phyloP scores from a whole-genome alignment of 75 land plant genomes.

The Azolla pinnata region DNA sequence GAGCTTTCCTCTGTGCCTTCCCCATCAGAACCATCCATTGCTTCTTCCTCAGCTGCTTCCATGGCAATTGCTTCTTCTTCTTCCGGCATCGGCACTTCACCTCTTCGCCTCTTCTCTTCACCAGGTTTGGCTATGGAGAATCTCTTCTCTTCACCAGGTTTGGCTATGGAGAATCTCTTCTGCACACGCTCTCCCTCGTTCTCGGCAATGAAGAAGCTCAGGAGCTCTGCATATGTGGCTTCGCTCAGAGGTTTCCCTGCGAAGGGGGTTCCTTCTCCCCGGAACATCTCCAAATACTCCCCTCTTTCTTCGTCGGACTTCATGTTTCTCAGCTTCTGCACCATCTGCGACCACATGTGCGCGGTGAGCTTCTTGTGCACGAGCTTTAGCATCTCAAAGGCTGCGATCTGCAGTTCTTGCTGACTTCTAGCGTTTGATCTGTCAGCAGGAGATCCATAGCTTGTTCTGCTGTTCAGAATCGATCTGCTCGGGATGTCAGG shows the following conservation, averaged over 20 bases:
- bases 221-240: conserved; percentile 1
- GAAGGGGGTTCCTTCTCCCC: neutral
- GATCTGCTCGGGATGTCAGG: neutral
- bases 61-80: too few relatives aligned
- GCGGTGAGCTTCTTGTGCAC: neutral
- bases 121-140: too few relatives aligned
- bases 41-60: too few relatives aligned
- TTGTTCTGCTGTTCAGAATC: neutral
- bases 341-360: conserved; percentile 3
- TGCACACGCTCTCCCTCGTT: neutral
- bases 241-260: neutral
- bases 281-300: neutral
- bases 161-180: too few relatives aligned
- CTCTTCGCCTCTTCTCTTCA: too few relatives aligned
- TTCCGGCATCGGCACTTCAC: too few relatives aligned
- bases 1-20: too few relatives aligned
- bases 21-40: too few relatives aligned
- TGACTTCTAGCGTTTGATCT: neutral
- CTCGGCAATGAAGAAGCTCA: conserved; percentile 1
- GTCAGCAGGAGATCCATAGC: neutral
- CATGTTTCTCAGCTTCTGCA: neutral
- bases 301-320: neutral
- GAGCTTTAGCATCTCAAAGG: conserved; percentile 4
- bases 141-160: too few relatives aligned
- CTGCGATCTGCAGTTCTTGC: neutral